Percentiles rank a stretch among this genome's conserved stretches.
These are phyloP conservation scores for Knoxdaviesia capensis DNA, from an alignment of 2,329 filamentous ascomycete species.

Conservation along the genomic window DNA sequence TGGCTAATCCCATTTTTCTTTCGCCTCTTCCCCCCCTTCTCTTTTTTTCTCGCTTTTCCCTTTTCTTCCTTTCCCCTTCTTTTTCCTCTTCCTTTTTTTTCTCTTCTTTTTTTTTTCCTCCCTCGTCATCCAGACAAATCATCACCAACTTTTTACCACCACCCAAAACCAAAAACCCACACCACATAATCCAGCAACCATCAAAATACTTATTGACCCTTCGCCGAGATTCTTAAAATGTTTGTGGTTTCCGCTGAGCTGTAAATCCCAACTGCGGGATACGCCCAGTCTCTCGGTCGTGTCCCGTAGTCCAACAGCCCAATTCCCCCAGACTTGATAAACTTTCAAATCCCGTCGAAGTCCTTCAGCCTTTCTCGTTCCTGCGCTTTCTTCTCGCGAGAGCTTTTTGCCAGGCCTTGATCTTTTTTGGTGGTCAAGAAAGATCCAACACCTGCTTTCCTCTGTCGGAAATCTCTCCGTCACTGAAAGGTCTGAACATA, in stretches of 20 bases:
- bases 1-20: no score
- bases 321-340: constrained; percentile 39
- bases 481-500: no score
- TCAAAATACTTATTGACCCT: constrained; percentile 23
- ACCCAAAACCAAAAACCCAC: constrained; percentile 13
- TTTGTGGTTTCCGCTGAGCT: constrained; percentile 71
- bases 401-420: no score
- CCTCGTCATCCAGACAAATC: constrained; percentile 4
- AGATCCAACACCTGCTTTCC: no score
- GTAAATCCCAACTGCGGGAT: constrained; percentile 75
- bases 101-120: constrained; percentile 5
- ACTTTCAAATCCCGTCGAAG: constrained; percentile 41
- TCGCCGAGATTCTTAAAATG: constrained; percentile 45
- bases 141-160: constrained; percentile 12
- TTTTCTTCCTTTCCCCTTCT: constrained; percentile 1
- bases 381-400: no score
- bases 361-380: constrained; percentile 31
- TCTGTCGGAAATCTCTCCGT: no score
- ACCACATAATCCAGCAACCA: neutral
- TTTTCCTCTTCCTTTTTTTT: constrained; percentile 1
- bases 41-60: neutral
- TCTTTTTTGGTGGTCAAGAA: no score
- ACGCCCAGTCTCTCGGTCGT: constrained; percentile 24
- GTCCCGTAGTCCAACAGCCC: constrained; percentile 75
- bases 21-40: no score